Percentiles rank a stretch among this genome's conserved stretches.
phyloP scores from a whole-genome alignment of 371 early-diverging fungal species.

The Lichtheimia ramosa region DNA sequence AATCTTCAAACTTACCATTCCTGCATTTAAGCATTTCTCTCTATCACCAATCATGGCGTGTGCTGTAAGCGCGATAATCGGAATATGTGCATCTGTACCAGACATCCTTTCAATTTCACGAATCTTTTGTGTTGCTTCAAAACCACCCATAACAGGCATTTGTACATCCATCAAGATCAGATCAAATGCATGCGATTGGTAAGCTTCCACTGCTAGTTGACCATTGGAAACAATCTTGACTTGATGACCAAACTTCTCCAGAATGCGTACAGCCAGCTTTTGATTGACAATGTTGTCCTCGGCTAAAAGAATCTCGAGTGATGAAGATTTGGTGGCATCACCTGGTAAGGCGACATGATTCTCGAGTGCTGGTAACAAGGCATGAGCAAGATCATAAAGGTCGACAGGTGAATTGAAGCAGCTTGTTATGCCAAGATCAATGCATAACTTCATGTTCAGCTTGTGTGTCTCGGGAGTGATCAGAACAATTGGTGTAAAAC shows the following conservation, averaged over 20 bases:
- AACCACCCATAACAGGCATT: constrained; percentile 80
- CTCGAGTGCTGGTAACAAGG: constrained; percentile 69
- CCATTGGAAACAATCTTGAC: constrained; percentile 76
- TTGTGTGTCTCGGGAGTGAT: constrained; percentile 35
- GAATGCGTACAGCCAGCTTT: constrained; percentile 71
- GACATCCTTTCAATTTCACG: constrained; percentile 56
- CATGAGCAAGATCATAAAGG: constrained; percentile 63
- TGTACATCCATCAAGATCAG: constrained; percentile 82
- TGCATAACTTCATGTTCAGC: constrained; percentile 55
- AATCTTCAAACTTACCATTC: constrained; percentile 58
- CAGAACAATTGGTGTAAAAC: constrained; percentile 61
- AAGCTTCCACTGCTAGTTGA: constrained; percentile 69
- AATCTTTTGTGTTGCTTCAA: constrained; percentile 74
- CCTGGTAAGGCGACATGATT: constrained; percentile 58
- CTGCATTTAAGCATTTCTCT: constrained; percentile 71
- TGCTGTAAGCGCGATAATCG: constrained; percentile 79
- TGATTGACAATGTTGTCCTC: constrained; percentile 87
- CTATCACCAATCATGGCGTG: constrained; percentile 84
- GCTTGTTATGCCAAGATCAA: constrained; percentile 58
- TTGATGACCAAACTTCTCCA: constrained; percentile 76
- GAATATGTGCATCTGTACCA: constrained; percentile 36
- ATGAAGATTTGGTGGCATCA: constrained; percentile 48
- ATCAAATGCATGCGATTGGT: constrained; percentile 59
- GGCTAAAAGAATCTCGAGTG: constrained; percentile 71
- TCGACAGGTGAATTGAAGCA: constrained; percentile 59